Evolutionary conservation across 306 rosid species (phyloP).

Genomic region (Trifolium repens): DNA sequence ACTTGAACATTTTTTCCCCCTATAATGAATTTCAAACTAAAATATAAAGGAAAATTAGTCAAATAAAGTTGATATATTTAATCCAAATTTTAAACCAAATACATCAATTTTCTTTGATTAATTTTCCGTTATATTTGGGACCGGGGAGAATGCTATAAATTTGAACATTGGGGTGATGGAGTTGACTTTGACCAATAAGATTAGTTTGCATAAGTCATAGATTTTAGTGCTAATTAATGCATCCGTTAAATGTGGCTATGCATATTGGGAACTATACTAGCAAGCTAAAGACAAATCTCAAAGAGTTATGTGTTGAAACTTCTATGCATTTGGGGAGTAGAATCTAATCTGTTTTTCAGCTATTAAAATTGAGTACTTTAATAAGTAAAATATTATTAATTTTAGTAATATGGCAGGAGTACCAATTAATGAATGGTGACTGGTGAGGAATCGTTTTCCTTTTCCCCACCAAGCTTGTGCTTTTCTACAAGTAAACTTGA

Average conservation of each 20-base stretch:
- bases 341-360: conserved; percentile 21
- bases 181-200: conserved; percentile 32
- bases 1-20: not conserved
- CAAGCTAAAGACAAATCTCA: conserved; percentile 35
- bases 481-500: conserved; percentile 14
- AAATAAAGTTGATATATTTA: no score
- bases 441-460: conserved; percentile 1
- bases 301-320: conserved; percentile 39
- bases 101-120: no score
- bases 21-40: not conserved
- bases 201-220: conserved; percentile 7
- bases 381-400: not conserved
- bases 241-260: conserved; percentile 44
- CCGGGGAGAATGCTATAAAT: not conserved
- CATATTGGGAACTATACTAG: conserved; percentile 53
- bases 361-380: not conserved
- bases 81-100: no score
- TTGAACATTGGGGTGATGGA: not conserved
- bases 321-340: conserved; percentile 6
- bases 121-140: no score
- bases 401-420: conserved; percentile 12
- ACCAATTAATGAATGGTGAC: conserved; percentile 9
- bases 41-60: no score
- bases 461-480: conserved; percentile 34
- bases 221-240: conserved; percentile 39